Evolutionary conservation across 2,329 filamentous ascomycete species (phyloP).

Genomic region (Neonectria ditissima): DNA sequence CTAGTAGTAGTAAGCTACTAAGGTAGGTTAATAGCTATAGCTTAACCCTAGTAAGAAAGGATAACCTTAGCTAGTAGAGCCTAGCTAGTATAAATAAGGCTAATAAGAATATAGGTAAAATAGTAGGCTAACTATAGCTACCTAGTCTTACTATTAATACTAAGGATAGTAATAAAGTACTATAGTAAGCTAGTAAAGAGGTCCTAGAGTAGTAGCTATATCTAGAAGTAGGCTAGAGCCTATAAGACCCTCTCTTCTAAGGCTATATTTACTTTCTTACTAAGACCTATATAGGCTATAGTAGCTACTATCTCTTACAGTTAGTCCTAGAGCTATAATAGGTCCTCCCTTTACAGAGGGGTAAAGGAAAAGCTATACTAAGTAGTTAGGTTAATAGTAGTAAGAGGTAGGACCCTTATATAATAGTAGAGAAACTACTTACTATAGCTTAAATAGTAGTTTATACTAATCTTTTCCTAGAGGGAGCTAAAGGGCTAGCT

Average conservation of each 20-base stretch:
- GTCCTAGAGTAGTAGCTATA: neutral
- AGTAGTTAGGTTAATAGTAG: too few relatives aligned
- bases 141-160: neutral
- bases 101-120: neutral
- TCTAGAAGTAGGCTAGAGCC: neutral
- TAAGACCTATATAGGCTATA: too few relatives aligned
- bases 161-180: neutral
- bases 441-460: neutral
- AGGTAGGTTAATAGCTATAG: neutral
- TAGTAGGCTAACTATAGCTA: neutral
- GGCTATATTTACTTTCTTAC: too few relatives aligned
- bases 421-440: too few relatives aligned
- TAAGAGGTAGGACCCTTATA: too few relatives aligned
- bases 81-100: neutral
- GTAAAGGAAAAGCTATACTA: too few relatives aligned
- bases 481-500: neutral
- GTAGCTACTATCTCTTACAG: too few relatives aligned
- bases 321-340: too few relatives aligned
- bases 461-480: neutral
- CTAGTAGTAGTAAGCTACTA: too few relatives aligned
- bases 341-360: too few relatives aligned
- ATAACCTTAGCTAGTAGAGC: neutral
- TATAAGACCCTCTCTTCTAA: neutral
- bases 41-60: rapidly evolving
- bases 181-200: neutral